Evolutionary conservation across 345 rosid species (phyloP).

Genomic region (Gossypium ekmanianum): DNA sequence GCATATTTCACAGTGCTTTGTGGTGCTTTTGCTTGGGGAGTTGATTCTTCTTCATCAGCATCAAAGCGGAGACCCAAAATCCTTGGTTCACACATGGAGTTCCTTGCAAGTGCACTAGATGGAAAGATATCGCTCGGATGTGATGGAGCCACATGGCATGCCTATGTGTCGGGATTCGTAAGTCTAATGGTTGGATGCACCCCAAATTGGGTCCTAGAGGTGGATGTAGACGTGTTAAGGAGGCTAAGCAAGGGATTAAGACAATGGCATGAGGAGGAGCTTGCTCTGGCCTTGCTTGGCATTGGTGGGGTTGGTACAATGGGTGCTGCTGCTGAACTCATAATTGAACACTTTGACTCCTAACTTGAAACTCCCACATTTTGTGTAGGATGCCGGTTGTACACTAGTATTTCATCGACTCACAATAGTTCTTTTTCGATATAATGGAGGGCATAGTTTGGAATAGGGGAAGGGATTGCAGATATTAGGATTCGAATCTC

Average conservation of each 20-base stretch:
- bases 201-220: constrained; percentile 81
- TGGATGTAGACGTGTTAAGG: constrained; percentile 63
- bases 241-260: constrained; percentile 77
- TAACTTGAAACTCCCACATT: background rate
- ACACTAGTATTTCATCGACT: background rate
- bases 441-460: background rate
- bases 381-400: constrained; percentile 8
- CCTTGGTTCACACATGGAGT: constrained; percentile 66
- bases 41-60: constrained; percentile 62
- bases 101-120: constrained; percentile 76
- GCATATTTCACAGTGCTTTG: constrained; percentile 75
- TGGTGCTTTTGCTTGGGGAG: constrained; percentile 91
- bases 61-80: constrained; percentile 69
- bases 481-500: background rate
- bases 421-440: background rate
- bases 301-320: constrained; percentile 71
- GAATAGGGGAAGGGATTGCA: background rate
- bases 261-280: constrained; percentile 72
- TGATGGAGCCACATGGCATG: constrained; percentile 64
- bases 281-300: constrained; percentile 69
- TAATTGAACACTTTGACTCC: constrained; percentile 35
- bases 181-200: constrained; percentile 80
- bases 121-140: constrained; percentile 87
- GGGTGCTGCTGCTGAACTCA: constrained; percentile 70
- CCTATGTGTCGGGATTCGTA: constrained; percentile 68